Evolutionary conservation across 371 early-diverging fungal species (phyloP), one percentile per base, ranked within the genome.

Genomic region (Sanchytrium tribonematis): DNA sequence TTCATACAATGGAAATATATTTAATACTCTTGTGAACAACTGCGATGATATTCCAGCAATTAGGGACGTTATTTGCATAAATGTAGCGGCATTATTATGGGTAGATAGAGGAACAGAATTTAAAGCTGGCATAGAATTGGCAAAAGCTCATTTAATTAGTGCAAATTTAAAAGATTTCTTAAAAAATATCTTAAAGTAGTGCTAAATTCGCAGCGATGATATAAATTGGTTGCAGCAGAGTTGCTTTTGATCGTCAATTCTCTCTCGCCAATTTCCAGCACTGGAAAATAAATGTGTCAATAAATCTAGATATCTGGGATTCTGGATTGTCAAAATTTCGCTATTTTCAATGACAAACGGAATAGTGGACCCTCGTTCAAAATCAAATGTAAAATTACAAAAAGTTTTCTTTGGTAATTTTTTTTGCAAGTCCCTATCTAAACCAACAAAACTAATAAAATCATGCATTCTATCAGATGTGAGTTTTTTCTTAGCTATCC

Each of bases 11-110:
- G 87, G 86, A 28, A 75, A 74, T 17, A 85, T 82, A 17, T 77
- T 95, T 71, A 71, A 76, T 22, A 75, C 80, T 12, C 76, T 95
- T 31, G 76, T 92, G 30, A 77, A 77, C 72, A 81, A 82, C 68
- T 28, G 29, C 12, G 30, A 12, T 22, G 76, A 77, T 17, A 74
- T 78, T 1, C 78, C 83, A 22, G 85, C 95, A 0, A 83, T 96
- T 66, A 77, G 88, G 29, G 90, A 92, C 74, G 94, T 88, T 80
- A 90, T 96, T 0, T 78, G 93, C 31, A 74, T 96, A 70, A 96
- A 94, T 74, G 82, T 92, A 0, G 85, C 88, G 1, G 92, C 92
- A 1, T 74, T 93, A 69, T 76, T 93, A 69, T 84, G 82, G 29
- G 86, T 93, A n/a, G 78, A 83, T 29, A 91, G 91, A 66, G 78